A percentile compares a stretch with the other conserved stretches of the same genome.
These are phyloP conservation scores for Onygenales sp. DNA, from an alignment of 2,329 filamentous ascomycete species.

Conservation along the genomic window DNA sequence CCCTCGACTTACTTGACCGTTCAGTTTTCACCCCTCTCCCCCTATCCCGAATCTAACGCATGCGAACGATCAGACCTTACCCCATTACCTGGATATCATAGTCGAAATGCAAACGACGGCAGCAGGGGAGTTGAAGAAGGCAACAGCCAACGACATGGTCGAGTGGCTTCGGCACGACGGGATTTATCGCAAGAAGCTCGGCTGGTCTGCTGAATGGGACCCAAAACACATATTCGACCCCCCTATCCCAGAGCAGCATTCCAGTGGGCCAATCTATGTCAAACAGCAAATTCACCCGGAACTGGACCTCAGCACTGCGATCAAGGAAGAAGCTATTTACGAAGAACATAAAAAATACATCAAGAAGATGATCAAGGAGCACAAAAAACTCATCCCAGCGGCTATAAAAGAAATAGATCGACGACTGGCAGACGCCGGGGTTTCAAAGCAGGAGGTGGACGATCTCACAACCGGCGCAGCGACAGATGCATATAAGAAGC, in stretches of 20 bases:
- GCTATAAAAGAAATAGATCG: conserved; percentile 8
- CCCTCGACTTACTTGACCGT: too few relatives aligned
- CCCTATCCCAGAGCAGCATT: not conserved
- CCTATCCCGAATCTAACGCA: too few relatives aligned
- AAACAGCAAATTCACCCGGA: not conserved
- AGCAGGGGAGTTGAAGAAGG: not conserved
- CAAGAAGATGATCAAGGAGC: conserved; percentile 6
- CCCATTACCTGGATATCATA: too few relatives aligned
- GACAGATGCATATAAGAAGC: conserved; percentile 8
- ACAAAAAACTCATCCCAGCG: conserved; percentile 5
- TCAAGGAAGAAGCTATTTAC: not conserved
- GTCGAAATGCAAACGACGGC: not conserved
- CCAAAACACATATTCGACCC: conserved; percentile 1
- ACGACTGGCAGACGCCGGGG: conserved; percentile 3
- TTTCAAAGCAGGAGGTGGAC: conserved; percentile 6
- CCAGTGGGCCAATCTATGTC: too few relatives aligned
- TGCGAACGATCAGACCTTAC: too few relatives aligned
- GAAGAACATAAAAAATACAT: conserved; percentile 3
- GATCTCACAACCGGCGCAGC: conserved; percentile 4
- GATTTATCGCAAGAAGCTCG: conserved; percentile 7
- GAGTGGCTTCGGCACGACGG: conserved; percentile 11
- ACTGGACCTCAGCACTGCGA: not conserved
- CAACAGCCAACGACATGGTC: conserved; percentile 10
- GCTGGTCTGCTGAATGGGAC: conserved; percentile 6
- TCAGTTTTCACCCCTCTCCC: too few relatives aligned